A percentile compares a stretch with the other conserved stretches of the same genome.
Conservation (phyloP, 2,329 filamentous ascomycete species). For the Kalaharituber pfeilii region DNA sequence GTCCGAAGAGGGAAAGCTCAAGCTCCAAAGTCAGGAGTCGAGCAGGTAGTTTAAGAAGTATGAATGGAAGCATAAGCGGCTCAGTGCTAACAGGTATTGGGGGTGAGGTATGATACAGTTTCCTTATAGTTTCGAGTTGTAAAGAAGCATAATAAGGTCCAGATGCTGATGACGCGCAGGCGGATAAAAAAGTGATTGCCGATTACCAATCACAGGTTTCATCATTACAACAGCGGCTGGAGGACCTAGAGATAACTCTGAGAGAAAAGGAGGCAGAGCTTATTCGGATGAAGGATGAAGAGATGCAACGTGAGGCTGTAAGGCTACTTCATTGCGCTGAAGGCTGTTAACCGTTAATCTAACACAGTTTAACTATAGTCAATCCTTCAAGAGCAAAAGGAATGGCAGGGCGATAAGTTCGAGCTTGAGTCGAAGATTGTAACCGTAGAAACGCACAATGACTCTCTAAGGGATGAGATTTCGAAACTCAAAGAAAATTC, state of each 20-base stretch:
- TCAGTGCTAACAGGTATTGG: conserved; percentile 19
- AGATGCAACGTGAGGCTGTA: not conserved
- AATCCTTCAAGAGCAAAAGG: conserved; percentile 46
- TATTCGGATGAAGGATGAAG: conserved; percentile 1
- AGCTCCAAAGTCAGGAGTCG: conserved; percentile 28
- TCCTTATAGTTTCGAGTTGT: too few species aligned
- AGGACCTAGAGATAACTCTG: conserved; percentile 50
- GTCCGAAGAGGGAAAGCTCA: conserved; percentile 24
- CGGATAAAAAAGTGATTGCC: conserved; percentile 52
- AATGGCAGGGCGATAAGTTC: conserved; percentile 48
- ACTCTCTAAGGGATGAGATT: conserved; percentile 61
- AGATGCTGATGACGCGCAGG: too few species aligned
- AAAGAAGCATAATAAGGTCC: not conserved
- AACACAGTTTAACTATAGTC: conserved; percentile 24
- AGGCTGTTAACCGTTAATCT: not conserved
- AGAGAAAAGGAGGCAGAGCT: conserved; percentile 52
- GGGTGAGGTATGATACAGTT: conserved; percentile 23
- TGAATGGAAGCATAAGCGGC: conserved; percentile 30
- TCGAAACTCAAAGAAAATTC: conserved; percentile 55
- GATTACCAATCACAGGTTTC: conserved; percentile 67
- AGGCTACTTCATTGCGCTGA: not conserved
- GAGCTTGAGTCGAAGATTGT: conserved; percentile 56
- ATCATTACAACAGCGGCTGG: conserved; percentile 56
- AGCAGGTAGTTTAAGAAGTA: conserved; percentile 28
- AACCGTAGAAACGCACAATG: conserved; percentile 59